Evolutionary conservation across 179 eudicot species (phyloP), one percentile per base, ranked within the genome.

Genomic region (Monotropa hypopitys): DNA sequence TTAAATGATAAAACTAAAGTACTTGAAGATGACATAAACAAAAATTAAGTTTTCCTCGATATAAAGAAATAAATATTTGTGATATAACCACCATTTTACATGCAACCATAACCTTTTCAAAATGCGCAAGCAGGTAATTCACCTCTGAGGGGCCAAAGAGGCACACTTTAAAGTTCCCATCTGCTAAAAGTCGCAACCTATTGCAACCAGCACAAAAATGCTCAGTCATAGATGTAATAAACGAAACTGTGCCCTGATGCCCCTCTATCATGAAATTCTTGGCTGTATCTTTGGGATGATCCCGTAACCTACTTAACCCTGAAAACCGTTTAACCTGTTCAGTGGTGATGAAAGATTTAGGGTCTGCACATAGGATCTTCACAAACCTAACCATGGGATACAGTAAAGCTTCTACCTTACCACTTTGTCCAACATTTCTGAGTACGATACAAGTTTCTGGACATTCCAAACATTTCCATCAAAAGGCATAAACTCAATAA

Each of bases 391-490:
- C 67, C 47, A 73, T 20, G 45, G 7, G 53, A 70, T 33, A 54
- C 63, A 42, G 74, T 78, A 32, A 79, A 77, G 63, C 49, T 72
- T 86, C 84, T 84, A 85, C 86, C 95, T 83, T 89, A 90, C 91
- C 92, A 94, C 96, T 80, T 21, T 91, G 77, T 89, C 89, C 76
- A 88, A 73, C 90, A 94, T 90, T 85, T 94, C 98, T 18, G 89
- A 13, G 75, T 93, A 93, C 30, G 98, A 84, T 71, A 94, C 94
- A 33, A 94, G 94, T 85, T 94, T 94, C 90, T 90, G 92, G 78
- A 87, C 91, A 76, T 92, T 94, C 98, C 98, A 94, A 77, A 94
- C 96, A 80, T 94, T 94, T 74, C 98, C 98, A 85, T 94, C 97
- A 79, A 94, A 94, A 11, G 98, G 98, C 98, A 94, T 94, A 83